Percentiles rank a stretch among this genome's conserved stretches.
These are phyloP conservation scores for Cercospora nicotianae DNA, from an alignment of 2,329 filamentous ascomycete species.

Conservation along the genomic window DNA sequence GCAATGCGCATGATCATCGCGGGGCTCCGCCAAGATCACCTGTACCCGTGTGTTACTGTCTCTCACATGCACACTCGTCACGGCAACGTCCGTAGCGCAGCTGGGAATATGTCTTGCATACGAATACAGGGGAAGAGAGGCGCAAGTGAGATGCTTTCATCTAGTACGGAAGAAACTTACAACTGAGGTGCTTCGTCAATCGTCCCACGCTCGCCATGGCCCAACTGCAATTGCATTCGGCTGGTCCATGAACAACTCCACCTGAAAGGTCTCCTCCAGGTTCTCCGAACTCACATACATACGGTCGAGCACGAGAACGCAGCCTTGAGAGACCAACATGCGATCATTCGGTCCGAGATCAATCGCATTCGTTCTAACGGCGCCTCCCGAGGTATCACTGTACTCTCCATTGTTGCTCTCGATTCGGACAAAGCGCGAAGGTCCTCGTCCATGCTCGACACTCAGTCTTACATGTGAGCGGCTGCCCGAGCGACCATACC, in stretches of 20 bases:
- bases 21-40: neutral
- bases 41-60: neutral
- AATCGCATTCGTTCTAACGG: conserved; percentile 68
- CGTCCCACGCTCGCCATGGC: conserved; percentile 49
- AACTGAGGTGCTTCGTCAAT: conserved; percentile 28
- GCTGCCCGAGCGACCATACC: conserved; percentile 16
- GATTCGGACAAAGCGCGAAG: conserved; percentile 64
- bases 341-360: conserved; percentile 66
- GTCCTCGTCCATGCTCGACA: conserved; percentile 70
- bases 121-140: neutral
- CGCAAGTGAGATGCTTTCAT: neutral
- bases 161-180: neutral
- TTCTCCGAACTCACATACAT: conserved; percentile 60
- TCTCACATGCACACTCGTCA: neutral
- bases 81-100: neutral
- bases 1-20: neutral
- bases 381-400: conserved; percentile 61
- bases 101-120: neutral
- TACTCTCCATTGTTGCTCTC: conserved; percentile 73
- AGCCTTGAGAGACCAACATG: conserved; percentile 48
- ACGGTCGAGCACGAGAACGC: conserved; percentile 82
- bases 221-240: conserved; percentile 47
- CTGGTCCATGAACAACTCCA: conserved; percentile 51
- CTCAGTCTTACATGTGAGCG: conserved; percentile 64
- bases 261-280: conserved; percentile 52